Percentiles rank a stretch among this genome's conserved stretches.
phyloP scores from a whole-genome alignment of 2,329 filamentous ascomycete genomes.

The Phaeophleospora eucalypticola region DNA sequence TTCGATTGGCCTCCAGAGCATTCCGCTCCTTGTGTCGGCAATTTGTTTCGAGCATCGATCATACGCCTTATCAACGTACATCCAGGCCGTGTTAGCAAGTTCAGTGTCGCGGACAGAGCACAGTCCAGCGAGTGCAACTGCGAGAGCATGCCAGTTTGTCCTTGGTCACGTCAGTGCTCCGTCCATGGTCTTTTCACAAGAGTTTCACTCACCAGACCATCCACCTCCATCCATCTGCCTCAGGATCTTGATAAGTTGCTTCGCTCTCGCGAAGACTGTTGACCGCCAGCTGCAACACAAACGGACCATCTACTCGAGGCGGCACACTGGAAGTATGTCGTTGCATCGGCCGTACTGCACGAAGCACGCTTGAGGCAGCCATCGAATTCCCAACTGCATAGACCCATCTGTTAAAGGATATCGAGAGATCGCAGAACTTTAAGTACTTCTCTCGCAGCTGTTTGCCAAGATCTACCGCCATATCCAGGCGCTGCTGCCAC shows the following conservation, averaged over 20 bases:
- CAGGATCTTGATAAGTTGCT: slow-evolving; percentile 32
- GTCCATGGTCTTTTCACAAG: no score
- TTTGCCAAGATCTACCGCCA: slow-evolving; percentile 18
- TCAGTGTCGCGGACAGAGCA: slow-evolving; percentile 46
- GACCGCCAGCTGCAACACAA: slow-evolving; percentile 35
- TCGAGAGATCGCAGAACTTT: slow-evolving; percentile 21
- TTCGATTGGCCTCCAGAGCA: slow-evolving; percentile 52
- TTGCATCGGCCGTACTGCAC: slow-evolving; percentile 26
- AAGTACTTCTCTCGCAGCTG: slow-evolving; percentile 22
- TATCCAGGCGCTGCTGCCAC: slow-evolving; percentile 27
- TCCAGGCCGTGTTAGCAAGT: slow-evolving; percentile 49
- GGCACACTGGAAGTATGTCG: slow-evolving; percentile 21
- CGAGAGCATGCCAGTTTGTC: slow-evolving; percentile 55
- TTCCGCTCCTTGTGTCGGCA: slow-evolving; percentile 48
- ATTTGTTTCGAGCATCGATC: slow-evolving; percentile 43
- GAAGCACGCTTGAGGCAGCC: slow-evolving; percentile 21
- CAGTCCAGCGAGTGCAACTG: slow-evolving; percentile 50
- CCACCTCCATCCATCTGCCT: slow-evolving; percentile 45
- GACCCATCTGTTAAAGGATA: slow-evolving; percentile 23
- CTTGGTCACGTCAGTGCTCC: no score
- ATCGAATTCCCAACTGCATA: slow-evolving; percentile 22
- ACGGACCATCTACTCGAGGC: slow-evolving; percentile 26
- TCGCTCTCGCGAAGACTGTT: slow-evolving; percentile 44
- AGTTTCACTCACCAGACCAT: no score
- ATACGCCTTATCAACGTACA: slow-evolving; percentile 44